Evolutionary conservation across 768 basidiomycete genomes (phyloP), one percentile per base, ranked within the genome.

Genomic region (Lentinula aciculospora): DNA sequence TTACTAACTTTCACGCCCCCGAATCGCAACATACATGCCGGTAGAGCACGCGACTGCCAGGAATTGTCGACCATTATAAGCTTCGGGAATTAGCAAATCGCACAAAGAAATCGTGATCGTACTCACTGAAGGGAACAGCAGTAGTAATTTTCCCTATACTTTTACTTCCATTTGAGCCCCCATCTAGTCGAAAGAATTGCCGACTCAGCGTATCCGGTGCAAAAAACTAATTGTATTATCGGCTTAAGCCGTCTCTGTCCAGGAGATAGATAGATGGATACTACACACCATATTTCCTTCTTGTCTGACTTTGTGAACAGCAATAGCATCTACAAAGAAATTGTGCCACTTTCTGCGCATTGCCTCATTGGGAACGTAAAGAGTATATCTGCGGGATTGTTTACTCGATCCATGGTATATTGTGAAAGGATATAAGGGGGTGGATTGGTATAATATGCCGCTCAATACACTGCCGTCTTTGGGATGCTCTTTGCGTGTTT

Each of bases 391-490:
- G 45, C 90, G 79, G 51, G 70, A 74, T 17, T 72, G 64, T 53
- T 76, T 79, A 53, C 76, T 78, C 1, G 81, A 77, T 0, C 86
- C 84, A 59, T 93, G 90, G 68, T 83, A 88, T 61, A 94, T 71
- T 0, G 84, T 88, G 67, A 94, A 88, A 1, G 92, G 91, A 66
- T 82, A 93, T 65, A 91, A 70, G 12, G 81, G 69, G 25, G 81
- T 75, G 56, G 75, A 74, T 39, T 79, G 75, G 12, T 75, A 80
- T 55, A 80, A 79, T 34, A 85, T 71, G 47, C 71, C 76, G 57
- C 86, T 84, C 32, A 88, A 69, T 12, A 88, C 68, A 13, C 80
- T 66, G 36, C 81, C 79, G 48, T 82, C 84, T 50, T 88, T 85
- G 15, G 74, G 63, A 44, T 78, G 79, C 60, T 86, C 88, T 65